Evolutionary conservation across 2,329 filamentous ascomycete species (phyloP), one percentile per base, ranked within the genome.

Genomic region (Fusarium redolens): DNA sequence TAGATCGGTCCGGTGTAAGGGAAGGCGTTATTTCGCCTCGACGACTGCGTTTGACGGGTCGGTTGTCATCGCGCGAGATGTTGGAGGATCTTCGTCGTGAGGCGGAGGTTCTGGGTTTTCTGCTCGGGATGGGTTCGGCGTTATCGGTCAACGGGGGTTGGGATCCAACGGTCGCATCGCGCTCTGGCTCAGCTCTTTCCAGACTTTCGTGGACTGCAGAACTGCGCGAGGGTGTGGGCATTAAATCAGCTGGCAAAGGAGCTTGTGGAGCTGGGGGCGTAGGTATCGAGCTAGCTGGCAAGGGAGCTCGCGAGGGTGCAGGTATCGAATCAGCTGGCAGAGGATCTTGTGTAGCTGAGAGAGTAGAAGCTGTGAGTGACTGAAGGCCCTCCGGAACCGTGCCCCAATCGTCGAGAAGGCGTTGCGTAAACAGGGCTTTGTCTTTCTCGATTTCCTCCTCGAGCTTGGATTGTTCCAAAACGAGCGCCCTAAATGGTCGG

Each of bases 181-280:
- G 31, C 14, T 18, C 30, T 57, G 54, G 20, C 5, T 30, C 44
- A 8, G 15, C 11, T 22, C 12, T 18, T 28, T 41, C 44, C 20
- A 14, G 25, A 17, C 25, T 31, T 18, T 47, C 40, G 17, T 30
- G 28, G 25, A 38, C 41, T 14, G 14, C n/a, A n/a, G 63, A 63
- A n/a, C 48, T 63, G 28, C 37, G 60, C 22, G 58, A 31, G 4
- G 62, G 58, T 18, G 62, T 65, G 14, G 44, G 61, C 5, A 51
- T 64, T 7, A 38, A 44, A 40, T 18, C n/a, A 31, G n/a, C 15
- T 4, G 30, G 59, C 13, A 30, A 6, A 30, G 22, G 28, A 8
- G 10, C 8, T 9, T 18, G 28, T 5, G 61, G 15, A 11, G 30
- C 11, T 18, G n/a, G 47, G 7, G 30, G 47, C 7, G n/a, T 25